Evolutionary conservation across 1,284 basidiomycete genomes (phyloP), one percentile per base, ranked within the genome.

Genomic region (Pterulicium gracile): DNA sequence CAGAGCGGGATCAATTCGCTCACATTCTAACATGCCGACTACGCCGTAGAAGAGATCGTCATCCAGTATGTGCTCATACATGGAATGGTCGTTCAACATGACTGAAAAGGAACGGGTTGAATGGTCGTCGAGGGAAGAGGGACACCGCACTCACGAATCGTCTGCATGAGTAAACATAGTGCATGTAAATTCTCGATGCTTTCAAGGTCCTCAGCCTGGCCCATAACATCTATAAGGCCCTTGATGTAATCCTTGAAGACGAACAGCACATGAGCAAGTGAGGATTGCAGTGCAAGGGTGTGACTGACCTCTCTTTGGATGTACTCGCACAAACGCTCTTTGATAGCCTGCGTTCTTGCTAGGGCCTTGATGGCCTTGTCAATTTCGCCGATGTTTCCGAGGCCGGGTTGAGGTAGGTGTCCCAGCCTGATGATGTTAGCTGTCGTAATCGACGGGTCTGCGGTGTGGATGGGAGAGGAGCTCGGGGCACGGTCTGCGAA

Each of bases 21-120:
- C 57, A 94, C 92, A 98, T 73, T 99, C 95, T 52, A 99, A 80
- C 74, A 98, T 96, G 47, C 94, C 93, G 21, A 95, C 79, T 23
- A 97, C 89, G 46, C 89, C 91, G 54, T 88, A 75, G 64, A 97
- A 98, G 48, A 94, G 70, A 41, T 95, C 88, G 57, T 98, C 95
- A 50, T 91, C 84, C 32, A 98, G 73, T 53, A 98, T 88, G 61
- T 94, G 88, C 65, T 99, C 96, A 61, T 95, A 93, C 58, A 99
- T 79, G 44, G 76, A 77, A 60, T 93, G 93, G 64, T 99, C 96
- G 61, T 97, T 98, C 58, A 98, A 76, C 70, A 91, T 80, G 50
- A 98, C 92, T 96, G 57, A n/a, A 44, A 42, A 43, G 32, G 45
- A 49, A 3, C 23, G 43, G 32, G 34, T 46, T 43, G 44, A 51